phyloP scores from a whole-genome alignment of 2,329 filamentous ascomycete species.

The Trichophyton mentagrophytes region DNA sequence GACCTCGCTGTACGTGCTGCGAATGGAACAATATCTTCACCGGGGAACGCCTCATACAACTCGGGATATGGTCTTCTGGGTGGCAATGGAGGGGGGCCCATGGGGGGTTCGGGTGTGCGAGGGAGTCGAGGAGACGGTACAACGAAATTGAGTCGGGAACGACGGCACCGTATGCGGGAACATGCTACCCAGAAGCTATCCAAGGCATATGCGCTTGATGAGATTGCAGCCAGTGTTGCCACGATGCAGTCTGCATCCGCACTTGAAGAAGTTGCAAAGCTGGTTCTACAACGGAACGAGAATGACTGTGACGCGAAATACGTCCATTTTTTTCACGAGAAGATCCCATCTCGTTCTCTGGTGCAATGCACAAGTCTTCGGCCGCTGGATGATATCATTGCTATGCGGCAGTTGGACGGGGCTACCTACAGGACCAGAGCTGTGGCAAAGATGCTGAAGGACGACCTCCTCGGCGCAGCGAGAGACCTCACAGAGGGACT shows the following conservation, averaged over 20 bases:
- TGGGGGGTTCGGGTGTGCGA: slow-evolving; percentile 43
- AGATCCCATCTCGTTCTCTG: slow-evolving; percentile 64
- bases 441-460: slow-evolving; percentile 61
- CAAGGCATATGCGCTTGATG: slow-evolving; percentile 66
- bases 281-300: slow-evolving; percentile 59
- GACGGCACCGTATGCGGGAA: slow-evolving; percentile 67
- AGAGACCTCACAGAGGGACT: slow-evolving; percentile 59
- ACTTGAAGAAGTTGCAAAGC: slow-evolving; percentile 60
- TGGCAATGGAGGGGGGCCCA: slow-evolving; percentile 37
- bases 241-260: slow-evolving; percentile 71
- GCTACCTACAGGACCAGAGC: slow-evolving; percentile 61
- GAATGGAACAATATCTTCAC: slow-evolving; percentile 55
- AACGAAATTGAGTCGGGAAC: slow-evolving; percentile 59
- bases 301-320: slow-evolving; percentile 63
- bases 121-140: slow-evolving; percentile 36
- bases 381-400: slow-evolving; percentile 55
- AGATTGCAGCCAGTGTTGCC: slow-evolving; percentile 70
- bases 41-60: slow-evolving; percentile 45
- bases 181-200: slow-evolving; percentile 66
- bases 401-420: slow-evolving; percentile 48
- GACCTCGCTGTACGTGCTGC: slow-evolving; percentile 65
- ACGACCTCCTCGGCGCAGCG: slow-evolving; percentile 56
- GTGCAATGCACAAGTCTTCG: slow-evolving; percentile 58
- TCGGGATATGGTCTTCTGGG: slow-evolving; percentile 34
- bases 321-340: slow-evolving; percentile 88